Conservation (phyloP, 495 filamentous ascomycete genomes). For the Sphaerosporella brunnea region DNA sequence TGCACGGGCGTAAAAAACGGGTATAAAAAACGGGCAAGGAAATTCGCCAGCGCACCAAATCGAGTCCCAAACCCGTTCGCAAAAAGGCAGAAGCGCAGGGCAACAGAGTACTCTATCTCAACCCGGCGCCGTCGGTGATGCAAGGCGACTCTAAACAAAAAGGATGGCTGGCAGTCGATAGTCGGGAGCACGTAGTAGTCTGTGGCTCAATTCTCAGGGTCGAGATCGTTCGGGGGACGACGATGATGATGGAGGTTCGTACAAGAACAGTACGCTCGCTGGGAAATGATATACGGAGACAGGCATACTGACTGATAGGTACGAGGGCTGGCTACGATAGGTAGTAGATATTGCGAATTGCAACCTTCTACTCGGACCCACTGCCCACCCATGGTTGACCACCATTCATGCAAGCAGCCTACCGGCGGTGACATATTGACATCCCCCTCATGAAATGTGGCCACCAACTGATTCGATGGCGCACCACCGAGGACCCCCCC, state of each 20-base stretch:
- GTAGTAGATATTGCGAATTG: not conserved
- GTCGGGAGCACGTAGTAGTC: constrained; percentile 1
- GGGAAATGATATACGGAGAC: constrained; percentile 6
- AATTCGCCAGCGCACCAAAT: too few relatives aligned
- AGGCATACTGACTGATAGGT: too few relatives aligned
- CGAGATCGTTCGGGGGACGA: constrained; percentile 1
- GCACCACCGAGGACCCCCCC: not conserved
- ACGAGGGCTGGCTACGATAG: too few relatives aligned
- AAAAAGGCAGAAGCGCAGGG: constrained; percentile 4
- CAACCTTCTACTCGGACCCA: not conserved
- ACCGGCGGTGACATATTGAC: constrained; percentile 7
- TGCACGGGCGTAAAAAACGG: too few relatives aligned
- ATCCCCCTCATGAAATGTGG: constrained; percentile 1
- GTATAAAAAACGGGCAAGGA: too few relatives aligned
- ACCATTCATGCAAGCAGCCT: constrained; percentile 5
- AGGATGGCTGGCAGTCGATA: too few relatives aligned
- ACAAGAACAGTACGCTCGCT: constrained; percentile 1
- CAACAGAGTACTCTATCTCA: too few relatives aligned
- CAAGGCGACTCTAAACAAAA: too few relatives aligned
- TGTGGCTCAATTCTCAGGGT: constrained; percentile 2
- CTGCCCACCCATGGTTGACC: constrained; percentile 4
- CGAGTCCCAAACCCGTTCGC: too few relatives aligned
- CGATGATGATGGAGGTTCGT: constrained; percentile 1
- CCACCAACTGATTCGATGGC: not conserved
- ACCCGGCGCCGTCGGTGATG: too few relatives aligned